Conservation (phyloP, 257 asterid species). For the Rauvolfia tetraphylla region DNA sequence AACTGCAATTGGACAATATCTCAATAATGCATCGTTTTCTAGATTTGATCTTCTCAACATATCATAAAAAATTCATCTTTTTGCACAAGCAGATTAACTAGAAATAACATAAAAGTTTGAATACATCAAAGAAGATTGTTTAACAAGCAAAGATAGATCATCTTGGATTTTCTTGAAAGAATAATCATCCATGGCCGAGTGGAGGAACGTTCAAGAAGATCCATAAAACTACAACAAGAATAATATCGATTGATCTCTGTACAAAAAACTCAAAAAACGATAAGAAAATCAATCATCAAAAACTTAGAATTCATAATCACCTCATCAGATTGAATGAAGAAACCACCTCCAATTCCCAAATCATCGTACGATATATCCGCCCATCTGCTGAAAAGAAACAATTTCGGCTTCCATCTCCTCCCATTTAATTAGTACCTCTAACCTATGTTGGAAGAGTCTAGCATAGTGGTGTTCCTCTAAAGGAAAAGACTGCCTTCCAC, state of each 20-base stretch:
- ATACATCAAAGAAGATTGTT: no score
- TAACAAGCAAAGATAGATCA: no score
- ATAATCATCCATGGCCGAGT: neutral
- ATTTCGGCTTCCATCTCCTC: conserved; percentile 2
- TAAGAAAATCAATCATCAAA: neutral
- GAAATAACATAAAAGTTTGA: no score
- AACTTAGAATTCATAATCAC: neutral
- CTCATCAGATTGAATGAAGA: neutral
- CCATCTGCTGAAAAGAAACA: conserved; percentile 1
- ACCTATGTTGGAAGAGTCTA: neutral
- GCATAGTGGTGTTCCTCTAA: neutral
- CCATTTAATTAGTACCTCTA: neutral
- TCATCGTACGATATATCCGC: neutral
- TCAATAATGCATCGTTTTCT: no score
- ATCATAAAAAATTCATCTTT: no score
- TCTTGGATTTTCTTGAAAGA: no score
- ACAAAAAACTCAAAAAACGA: neutral
- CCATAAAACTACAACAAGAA: neutral
- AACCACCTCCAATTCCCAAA: conserved; percentile 5
- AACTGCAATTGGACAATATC: no score
- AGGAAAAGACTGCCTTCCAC: conserved; percentile 1
- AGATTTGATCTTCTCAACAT: no score
- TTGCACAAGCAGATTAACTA: no score
- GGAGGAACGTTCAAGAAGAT: neutral
- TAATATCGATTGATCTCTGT: neutral